Percentiles rank a stretch among this genome's conserved stretches.
Evolutionary conservation across 2,329 filamentous ascomycete species (phyloP).

Genomic region (Teratosphaeria viscida): DNA sequence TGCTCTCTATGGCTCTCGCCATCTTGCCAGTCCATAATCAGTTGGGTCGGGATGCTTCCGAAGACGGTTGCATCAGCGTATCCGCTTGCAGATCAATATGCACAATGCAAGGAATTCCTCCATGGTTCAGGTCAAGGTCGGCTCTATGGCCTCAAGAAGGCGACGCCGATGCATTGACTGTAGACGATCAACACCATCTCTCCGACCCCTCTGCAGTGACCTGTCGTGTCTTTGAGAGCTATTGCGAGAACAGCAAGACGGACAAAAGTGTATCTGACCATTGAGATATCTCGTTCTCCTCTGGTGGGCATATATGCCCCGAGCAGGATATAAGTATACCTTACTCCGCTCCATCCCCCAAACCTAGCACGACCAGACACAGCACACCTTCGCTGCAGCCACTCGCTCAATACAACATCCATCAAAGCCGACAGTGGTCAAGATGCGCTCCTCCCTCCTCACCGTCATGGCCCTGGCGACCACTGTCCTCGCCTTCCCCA

Average conservation of each 20-base stretch:
- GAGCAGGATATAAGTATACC: background rate
- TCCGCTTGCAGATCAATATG: background rate
- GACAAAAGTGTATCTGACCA: background rate
- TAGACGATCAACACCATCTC: background rate
- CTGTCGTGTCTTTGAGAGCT: background rate
- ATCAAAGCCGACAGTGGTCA: background rate
- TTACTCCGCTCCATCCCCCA: background rate
- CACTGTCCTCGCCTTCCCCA: constrained; percentile 16
- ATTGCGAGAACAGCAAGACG: background rate
- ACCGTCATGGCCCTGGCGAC: constrained; percentile 19
- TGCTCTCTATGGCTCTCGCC: background rate
- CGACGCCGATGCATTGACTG: background rate
- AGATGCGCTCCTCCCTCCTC: constrained; percentile 21
- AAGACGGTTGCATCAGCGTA: background rate
- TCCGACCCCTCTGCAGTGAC: background rate
- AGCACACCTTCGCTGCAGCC: background rate
- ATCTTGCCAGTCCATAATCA: background rate
- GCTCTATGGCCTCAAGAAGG: background rate
- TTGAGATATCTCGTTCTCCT: background rate
- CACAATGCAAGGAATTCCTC: background rate
- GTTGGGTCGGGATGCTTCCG: background rate
- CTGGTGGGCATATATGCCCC: background rate
- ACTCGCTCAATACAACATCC: background rate
- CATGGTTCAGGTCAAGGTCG: background rate
- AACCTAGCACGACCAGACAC: background rate